A percentile compares a stretch with the other conserved stretches of the same genome.
Evolutionary conservation across 2,329 filamentous ascomycete genomes (phyloP).

Genomic region (Ampelomyces quisqualis): DNA sequence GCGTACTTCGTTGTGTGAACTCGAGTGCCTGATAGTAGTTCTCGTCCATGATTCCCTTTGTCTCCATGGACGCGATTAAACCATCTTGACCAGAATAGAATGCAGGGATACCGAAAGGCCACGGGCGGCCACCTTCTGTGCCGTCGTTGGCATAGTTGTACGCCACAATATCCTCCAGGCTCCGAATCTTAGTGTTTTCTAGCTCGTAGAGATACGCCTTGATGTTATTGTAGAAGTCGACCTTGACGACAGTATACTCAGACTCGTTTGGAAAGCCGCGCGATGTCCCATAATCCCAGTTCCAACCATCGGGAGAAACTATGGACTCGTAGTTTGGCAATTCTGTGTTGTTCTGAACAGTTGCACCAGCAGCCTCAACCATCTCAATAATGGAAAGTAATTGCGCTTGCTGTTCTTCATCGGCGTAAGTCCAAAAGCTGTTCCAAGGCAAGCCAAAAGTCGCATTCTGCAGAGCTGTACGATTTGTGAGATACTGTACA

Average conservation of each 20-base stretch:
- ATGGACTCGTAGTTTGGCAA: slow-evolving; percentile 63
- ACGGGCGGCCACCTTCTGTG: slow-evolving; percentile 65
- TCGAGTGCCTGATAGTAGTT: slow-evolving; percentile 67
- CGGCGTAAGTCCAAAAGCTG: slow-evolving; percentile 66
- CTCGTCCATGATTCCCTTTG: slow-evolving; percentile 62
- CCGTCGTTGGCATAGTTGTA: slow-evolving; percentile 59
- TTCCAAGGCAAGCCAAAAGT: slow-evolving; percentile 71
- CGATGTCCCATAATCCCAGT: slow-evolving; percentile 68
- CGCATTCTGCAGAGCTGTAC: slow-evolving; percentile 58
- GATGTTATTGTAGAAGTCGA: slow-evolving; percentile 69
- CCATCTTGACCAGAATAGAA: slow-evolving; percentile 66
- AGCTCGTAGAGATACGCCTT: slow-evolving; percentile 63
- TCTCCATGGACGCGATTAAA: slow-evolving; percentile 63
- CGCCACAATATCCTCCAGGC: slow-evolving; percentile 34
- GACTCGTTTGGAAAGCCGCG: slow-evolving; percentile 69
- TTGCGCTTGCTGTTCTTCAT: slow-evolving; percentile 55
- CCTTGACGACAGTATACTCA: slow-evolving; percentile 71
- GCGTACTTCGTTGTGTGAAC: slow-evolving; percentile 59
- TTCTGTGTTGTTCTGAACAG: slow-evolving; percentile 69
- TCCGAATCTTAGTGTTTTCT: slow-evolving; percentile 47
- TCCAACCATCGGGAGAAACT: slow-evolving; percentile 67
- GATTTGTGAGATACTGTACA: slow-evolving; percentile 57
- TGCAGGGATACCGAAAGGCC: slow-evolving; percentile 52
- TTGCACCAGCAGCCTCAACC: slow-evolving; percentile 63
- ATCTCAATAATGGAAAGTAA: slow-evolving; percentile 54